Base-by-base conservation (phyloP, 2,329 filamentous ascomycete species). In the Aureobasidium subglaciale region DNA sequence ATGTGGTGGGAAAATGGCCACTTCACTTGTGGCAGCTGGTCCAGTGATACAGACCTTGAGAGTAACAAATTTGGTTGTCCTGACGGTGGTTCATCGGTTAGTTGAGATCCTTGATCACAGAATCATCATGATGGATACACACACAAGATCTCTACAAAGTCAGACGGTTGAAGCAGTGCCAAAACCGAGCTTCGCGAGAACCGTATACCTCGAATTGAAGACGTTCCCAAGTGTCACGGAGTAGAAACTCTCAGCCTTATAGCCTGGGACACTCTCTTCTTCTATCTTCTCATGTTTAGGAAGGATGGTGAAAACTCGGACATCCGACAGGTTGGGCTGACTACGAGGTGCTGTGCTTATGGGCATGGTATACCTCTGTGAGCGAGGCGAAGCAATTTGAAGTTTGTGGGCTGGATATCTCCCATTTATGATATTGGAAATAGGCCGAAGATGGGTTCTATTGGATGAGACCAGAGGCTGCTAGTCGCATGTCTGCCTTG, bases 101-200 rank as follows among this genome's bases (percentile, higher is more conserved):
- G n/a, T n/a, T n/a, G n/a, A n/a, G n/a, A n/a, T n/a, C n/a, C n/a
- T n/a, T n/a, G n/a, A n/a, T n/a, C n/a, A n/a, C n/a, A n/a, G n/a
- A n/a, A n/a, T n/a, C n/a, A n/a, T n/a, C n/a, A n/a, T n/a, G n/a
- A n/a, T 30, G 15, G 30, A 40, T 52, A 24, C 2, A 30, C 25
- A 52, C 48, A 9, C 35, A 18, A 72, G 64, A 64, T 75, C 71
- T 24, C 61, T 66, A 42, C 67, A 68, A 0, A 76, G 67, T 73
- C 74, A 77, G 5, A 73, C 69, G 0, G 73, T 76, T 5, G 73
- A 74, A 37, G 59, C 63, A 4, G 63, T 64, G 5, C 73, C 73
- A 59, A 70, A 74, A 24, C 74, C 74, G 11, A 76, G 66, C 56
- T 78, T 77, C 30, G 67, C 68, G 9, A 75, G 62, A 29, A 73